Conservation (phyloP, 2,329 filamentous ascomycete species). For the Blastomyces gilchristii region DNA sequence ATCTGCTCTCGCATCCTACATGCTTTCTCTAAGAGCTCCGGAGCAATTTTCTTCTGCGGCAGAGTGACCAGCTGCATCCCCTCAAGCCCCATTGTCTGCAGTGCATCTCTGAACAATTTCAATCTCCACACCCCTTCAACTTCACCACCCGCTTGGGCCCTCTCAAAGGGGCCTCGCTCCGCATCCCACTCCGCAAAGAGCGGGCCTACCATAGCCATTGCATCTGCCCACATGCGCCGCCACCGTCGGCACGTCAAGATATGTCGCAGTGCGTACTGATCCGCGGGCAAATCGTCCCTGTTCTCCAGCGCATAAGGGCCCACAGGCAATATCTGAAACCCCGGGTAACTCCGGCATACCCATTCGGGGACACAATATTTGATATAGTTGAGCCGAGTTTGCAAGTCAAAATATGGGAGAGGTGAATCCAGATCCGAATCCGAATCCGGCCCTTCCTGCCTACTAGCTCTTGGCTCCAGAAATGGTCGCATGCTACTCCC, state of each 20-base stretch:
- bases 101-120: conserved; percentile 20
- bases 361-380: conserved; percentile 25
- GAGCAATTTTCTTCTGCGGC: conserved; percentile 16
- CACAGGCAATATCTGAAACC: conserved; percentile 4
- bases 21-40: conserved; percentile 12
- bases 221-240: conserved; percentile 20
- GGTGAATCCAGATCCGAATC: neutral
- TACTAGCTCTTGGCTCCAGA: conserved; percentile 11
- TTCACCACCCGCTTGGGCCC: conserved; percentile 15
- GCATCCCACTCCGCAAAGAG: conserved; percentile 5
- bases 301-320: conserved; percentile 10
- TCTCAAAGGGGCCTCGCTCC: conserved; percentile 5
- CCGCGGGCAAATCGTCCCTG: neutral
- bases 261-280: conserved; percentile 15
- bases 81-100: conserved; percentile 23
- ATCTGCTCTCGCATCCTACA: conserved; percentile 14
- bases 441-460: neutral
- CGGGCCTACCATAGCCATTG: conserved; percentile 13
- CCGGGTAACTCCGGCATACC: conserved; percentile 8
- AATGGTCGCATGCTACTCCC: conserved; percentile 18
- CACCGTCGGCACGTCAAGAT: conserved; percentile 21
- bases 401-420: conserved; percentile 12
- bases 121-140: conserved; percentile 13
- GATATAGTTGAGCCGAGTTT: conserved; percentile 23
- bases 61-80: conserved; percentile 24